Percentiles rank a stretch among this genome's conserved stretches.
Evolutionary conservation across 257 asterid genomes (phyloP).

Genomic region (Solanum raphanifolium): DNA sequence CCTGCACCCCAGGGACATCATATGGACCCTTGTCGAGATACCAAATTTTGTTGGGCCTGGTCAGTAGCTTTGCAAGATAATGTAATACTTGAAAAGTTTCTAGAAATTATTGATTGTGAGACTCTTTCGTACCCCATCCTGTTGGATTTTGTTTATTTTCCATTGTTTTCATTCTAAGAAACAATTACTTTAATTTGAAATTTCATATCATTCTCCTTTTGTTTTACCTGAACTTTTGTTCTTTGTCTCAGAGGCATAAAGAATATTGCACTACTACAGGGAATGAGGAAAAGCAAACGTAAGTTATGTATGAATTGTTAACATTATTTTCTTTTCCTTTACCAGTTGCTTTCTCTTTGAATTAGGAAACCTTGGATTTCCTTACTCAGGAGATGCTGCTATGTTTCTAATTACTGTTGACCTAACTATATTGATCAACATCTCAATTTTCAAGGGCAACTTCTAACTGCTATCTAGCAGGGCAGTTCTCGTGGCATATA

Average conservation of each 20-base stretch:
- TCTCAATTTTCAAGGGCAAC: not conserved
- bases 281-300: constrained; percentile 25
- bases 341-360: not conserved
- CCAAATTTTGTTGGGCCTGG: not conserved
- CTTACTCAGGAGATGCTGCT: not conserved
- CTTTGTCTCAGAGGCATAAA: constrained; percentile 13
- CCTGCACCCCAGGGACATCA: not conserved
- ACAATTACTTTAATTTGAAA: not conserved
- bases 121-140: not conserved
- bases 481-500: not conserved
- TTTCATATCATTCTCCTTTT: not conserved
- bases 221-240: not conserved
- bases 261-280: constrained; percentile 16
- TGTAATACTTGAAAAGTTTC: not conserved
- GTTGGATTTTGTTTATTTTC: not conserved
- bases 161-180: not conserved
- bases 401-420: not conserved
- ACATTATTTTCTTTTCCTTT: not conserved
- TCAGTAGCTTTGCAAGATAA: not conserved
- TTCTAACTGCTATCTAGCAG: not conserved
- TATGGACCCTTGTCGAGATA: not conserved
- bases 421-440: not conserved
- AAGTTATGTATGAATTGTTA: not conserved
- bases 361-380: not conserved
- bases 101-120: not conserved